phyloP scores from a whole-genome alignment of 305 asterid genomes.

The Fraxinus angustifolia region DNA sequence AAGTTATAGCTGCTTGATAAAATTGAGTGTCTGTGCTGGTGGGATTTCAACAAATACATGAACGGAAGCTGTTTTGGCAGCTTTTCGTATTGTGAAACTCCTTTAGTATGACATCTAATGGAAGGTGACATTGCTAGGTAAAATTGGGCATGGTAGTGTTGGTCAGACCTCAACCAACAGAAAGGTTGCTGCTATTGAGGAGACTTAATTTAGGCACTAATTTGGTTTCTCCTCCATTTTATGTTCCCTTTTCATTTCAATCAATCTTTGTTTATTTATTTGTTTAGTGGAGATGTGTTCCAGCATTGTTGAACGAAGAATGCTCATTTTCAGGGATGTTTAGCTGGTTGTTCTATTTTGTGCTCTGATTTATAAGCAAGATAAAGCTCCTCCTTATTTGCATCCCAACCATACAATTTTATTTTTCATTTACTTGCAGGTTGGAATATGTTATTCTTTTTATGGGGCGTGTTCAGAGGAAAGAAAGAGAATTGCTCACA shows the following conservation, averaged over 20 bases:
- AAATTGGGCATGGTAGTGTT: neutral
- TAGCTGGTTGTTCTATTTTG: neutral
- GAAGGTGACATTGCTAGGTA: neutral
- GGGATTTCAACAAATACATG: neutral
- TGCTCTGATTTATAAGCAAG: constrained; percentile 9
- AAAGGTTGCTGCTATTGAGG: neutral
- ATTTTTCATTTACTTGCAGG: constrained; percentile 49
- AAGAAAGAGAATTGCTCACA: constrained; percentile 47
- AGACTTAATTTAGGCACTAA: neutral
- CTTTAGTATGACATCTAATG: neutral
- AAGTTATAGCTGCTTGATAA: neutral
- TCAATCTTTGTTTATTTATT: neutral
- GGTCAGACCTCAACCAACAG: constrained; percentile 12
- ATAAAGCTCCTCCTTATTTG: neutral
- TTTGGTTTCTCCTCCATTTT: neutral
- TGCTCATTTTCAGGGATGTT: neutral
- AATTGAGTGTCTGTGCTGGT: neutral
- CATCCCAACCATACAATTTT: constrained; percentile 14
- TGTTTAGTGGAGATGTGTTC: neutral
- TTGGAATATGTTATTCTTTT: constrained; percentile 80
- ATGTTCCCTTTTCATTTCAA: neutral
- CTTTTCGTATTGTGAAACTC: neutral
- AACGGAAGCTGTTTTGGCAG: neutral
- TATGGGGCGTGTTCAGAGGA: constrained; percentile 92
- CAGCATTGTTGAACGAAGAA: neutral